Percentiles rank a stretch among this genome's conserved stretches.
Conservation (phyloP, 1,284 basidiomycete species). For the Hypsizygus ulmarius region DNA sequence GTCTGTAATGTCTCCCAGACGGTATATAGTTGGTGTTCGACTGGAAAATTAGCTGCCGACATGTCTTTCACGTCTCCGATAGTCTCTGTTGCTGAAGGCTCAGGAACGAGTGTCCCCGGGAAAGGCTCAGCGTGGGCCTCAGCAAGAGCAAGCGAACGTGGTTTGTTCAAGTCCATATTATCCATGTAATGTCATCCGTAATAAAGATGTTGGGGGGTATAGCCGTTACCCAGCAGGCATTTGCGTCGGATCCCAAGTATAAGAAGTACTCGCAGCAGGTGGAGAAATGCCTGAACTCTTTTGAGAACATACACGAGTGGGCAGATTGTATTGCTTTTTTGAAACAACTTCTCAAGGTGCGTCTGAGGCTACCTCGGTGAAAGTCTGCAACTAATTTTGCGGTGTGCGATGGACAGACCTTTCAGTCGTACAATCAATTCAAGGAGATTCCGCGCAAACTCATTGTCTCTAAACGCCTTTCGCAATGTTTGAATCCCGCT, state of each 20-base stretch:
- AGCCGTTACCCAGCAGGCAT: constrained; percentile 48
- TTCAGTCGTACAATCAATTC: constrained; percentile 90
- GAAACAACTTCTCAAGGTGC: constrained; percentile 90
- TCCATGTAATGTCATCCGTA: constrained; percentile 9
- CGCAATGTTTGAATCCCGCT: constrained; percentile 97
- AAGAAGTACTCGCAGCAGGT: constrained; percentile 92
- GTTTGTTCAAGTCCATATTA: constrained; percentile 32
- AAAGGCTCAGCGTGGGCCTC: constrained; percentile 38
- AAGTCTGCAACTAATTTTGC: neutral
- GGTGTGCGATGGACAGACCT: constrained; percentile 53
- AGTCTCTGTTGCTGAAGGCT: constrained; percentile 29
- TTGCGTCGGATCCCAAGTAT: constrained; percentile 87
- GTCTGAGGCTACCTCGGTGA: neutral
- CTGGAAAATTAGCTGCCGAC: constrained; percentile 3
- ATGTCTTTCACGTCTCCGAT: constrained; percentile 29
- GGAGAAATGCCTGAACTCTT: constrained; percentile 89
- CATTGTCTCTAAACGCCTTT: constrained; percentile 90
- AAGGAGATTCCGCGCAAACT: constrained; percentile 95
- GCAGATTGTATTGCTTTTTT: constrained; percentile 99
- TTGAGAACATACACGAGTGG: constrained; percentile 98
- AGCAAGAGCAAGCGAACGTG: constrained; percentile 44
- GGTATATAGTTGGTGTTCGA: constrained; percentile 13
- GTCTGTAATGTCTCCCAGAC: neutral
- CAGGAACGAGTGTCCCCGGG: constrained; percentile 32
- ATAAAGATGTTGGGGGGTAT: neutral